Base-by-base conservation (phyloP, 2,329 filamentous ascomycete genomes). In the Diaporthe destruens region DNA sequence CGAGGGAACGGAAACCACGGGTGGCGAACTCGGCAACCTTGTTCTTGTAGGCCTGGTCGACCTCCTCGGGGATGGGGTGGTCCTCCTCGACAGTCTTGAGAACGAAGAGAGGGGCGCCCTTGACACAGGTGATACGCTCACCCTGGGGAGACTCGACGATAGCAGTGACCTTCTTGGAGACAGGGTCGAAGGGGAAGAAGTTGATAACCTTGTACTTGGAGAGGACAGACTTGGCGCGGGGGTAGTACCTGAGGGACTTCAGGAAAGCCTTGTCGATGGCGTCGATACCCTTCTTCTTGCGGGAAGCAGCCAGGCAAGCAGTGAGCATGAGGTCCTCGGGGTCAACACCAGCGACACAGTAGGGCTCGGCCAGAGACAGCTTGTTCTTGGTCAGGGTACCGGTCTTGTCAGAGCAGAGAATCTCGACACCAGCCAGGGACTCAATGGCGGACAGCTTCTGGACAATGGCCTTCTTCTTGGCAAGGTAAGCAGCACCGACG, bases 241-340 rank as follows among this genome's bases (percentile, higher is more conserved):
- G 94, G 82, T 97, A 97, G 85, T 87, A 92, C 81, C 90, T 90
- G 75, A 97, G 90, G 29, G 93, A 89, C 87, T 96, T 97, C 77
- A 97, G 88, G 88, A 97, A 97, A 81, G 94, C 94, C 88, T 96
- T 96, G 89, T 97, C 95, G 78, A 97, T 97, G 77, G 95, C 93
- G 81, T 97, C 94, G 76, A 97, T 95, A 87, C 94, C 94, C 88
- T 97, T 97, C 89, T 95, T 96, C 90, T 96, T 97, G 86, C 94
- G 93, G 77, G 93, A 96, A 75, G 94, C 94, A 79, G 94, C 94
- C 80, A 97, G 86, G 83, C 94, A 97, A 79, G 94, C 94, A 85
- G 94, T 96, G 76, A 97, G 88, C 94, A 97, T 97, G 75, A 97
- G 92, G 79, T 97, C 94, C 83, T 96, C 93, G 47, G 92, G 89